Percentiles rank a stretch among this genome's conserved stretches.
Evolutionary conservation across 2,329 filamentous ascomycete species (phyloP).

Genomic region (Xylaria sp.): DNA sequence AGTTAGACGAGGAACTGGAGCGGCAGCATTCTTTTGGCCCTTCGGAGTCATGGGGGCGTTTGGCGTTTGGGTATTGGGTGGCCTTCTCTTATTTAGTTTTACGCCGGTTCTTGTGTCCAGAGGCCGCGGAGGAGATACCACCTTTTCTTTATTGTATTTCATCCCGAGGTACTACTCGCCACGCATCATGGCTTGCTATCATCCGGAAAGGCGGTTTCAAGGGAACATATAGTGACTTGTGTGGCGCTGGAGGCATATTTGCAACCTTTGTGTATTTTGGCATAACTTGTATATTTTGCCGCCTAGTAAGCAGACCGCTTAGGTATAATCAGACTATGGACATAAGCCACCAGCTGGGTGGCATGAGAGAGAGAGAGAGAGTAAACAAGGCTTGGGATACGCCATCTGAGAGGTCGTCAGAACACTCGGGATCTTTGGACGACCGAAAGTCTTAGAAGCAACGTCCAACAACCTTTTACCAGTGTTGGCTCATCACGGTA

Average conservation of each 20-base stretch:
- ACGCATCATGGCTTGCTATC: slow-evolving; percentile 20
- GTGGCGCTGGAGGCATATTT: slow-evolving; percentile 24
- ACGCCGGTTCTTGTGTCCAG: slow-evolving; percentile 30
- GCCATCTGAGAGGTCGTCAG: slow-evolving; percentile 1
- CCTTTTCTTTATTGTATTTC: slow-evolving; percentile 29
- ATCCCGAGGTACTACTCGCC: slow-evolving; percentile 3
- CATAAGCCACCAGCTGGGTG: slow-evolving; percentile 10
- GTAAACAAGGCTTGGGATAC: slow-evolving; percentile 4
- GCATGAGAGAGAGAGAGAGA: background rate
- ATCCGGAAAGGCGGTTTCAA: slow-evolving; percentile 21
- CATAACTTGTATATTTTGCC: slow-evolving; percentile 33
- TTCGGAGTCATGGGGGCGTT: slow-evolving; percentile 8
- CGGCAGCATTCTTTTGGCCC: slow-evolving; percentile 38
- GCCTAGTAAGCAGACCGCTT: slow-evolving; percentile 22
- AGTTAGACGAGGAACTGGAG: slow-evolving; percentile 30
- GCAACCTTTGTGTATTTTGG: slow-evolving; percentile 27
- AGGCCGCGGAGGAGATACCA: slow-evolving; percentile 48
- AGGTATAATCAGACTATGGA: slow-evolving; percentile 26
- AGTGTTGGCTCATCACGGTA: slow-evolving; percentile 5
- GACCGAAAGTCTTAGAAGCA: slow-evolving; percentile 11
- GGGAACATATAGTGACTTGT: slow-evolving; percentile 10
- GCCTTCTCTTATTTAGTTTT: slow-evolving; percentile 18
- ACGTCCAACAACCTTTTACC: background rate
- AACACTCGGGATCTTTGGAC: background rate
- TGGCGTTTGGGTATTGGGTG: slow-evolving; percentile 15